phyloP scores from a whole-genome alignment of 768 basidiomycete genomes.

The Lactifluus subvellereus region DNA sequence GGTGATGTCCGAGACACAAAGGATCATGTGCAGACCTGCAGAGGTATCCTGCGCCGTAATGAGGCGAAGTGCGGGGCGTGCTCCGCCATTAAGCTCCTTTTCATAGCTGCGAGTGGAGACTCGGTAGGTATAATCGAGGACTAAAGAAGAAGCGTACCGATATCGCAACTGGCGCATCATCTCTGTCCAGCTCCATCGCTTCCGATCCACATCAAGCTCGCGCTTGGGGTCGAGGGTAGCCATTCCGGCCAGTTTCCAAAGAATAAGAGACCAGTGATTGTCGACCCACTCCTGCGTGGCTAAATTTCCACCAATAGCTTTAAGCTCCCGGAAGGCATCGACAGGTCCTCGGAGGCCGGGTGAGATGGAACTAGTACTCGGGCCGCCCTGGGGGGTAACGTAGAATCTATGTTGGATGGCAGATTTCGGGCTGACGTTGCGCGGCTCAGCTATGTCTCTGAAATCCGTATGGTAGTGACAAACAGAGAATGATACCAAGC shows the following conservation, averaged over 20 bases:
- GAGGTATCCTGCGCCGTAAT: constrained; percentile 82
- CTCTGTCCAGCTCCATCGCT: constrained; percentile 79
- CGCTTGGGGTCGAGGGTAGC: constrained; percentile 63
- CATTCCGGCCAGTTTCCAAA: constrained; percentile 95
- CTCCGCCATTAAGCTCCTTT: constrained; percentile 46
- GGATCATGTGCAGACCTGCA: constrained; percentile 71
- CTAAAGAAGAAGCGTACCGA: constrained; percentile 44
- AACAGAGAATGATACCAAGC: neutral
- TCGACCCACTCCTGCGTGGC: constrained; percentile 79
- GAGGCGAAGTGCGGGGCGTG: constrained; percentile 74
- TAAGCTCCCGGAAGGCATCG: constrained; percentile 51
- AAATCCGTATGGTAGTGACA: neutral
- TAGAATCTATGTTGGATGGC: constrained; percentile 13
- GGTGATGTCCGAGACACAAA: constrained; percentile 72
- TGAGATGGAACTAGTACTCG: neutral
- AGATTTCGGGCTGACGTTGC: constrained; percentile 11
- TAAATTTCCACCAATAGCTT: constrained; percentile 53
- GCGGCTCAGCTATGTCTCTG: constrained; percentile 21
- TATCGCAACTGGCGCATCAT: constrained; percentile 81
- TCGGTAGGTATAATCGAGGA: neutral
- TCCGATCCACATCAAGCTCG: constrained; percentile 40
- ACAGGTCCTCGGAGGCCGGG: constrained; percentile 31
- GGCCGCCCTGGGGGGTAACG: neutral
- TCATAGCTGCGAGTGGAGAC: constrained; percentile 37
- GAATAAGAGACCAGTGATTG: constrained; percentile 84